Percentiles rank a stretch among this genome's conserved stretches.
Conservation (phyloP, 257 asterid genomes). For the Scutellaria minor region DNA sequence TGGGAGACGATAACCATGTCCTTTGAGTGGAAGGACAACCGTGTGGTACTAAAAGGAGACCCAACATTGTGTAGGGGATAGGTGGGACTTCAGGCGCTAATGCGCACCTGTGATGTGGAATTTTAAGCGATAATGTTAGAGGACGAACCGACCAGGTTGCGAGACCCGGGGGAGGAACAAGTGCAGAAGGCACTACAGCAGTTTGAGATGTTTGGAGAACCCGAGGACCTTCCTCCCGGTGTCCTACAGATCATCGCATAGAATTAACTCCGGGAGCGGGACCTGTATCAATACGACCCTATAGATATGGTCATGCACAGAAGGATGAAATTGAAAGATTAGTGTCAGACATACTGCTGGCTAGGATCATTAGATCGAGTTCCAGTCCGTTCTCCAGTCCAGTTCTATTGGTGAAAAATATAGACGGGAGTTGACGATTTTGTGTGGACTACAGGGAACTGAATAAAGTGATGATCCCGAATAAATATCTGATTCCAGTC, state of each 20-base stretch:
- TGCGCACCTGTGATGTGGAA: neutral
- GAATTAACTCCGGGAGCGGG: neutral
- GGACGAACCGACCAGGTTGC: neutral
- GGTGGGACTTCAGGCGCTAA: neutral
- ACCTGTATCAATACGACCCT: neutral
- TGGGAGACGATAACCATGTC: neutral
- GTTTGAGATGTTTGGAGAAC: neutral
- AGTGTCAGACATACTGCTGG: neutral
- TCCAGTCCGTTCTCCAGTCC: neutral
- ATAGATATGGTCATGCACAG: too few species aligned
- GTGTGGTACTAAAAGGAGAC: neutral
- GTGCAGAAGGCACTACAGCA: neutral
- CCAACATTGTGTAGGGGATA: neutral
- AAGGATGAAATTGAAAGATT: too few species aligned
- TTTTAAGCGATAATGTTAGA: neutral
- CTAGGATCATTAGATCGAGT: neutral
- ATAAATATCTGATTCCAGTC: too few species aligned
- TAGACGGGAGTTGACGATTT: neutral
- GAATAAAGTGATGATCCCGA: too few species aligned
- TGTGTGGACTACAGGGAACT: too few species aligned
- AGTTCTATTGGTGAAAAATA: neutral
- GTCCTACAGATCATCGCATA: neutral
- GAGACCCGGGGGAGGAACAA: neutral
- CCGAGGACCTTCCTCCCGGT: neutral
- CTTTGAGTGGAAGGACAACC: neutral